Evolutionary conservation across 2,329 filamentous ascomycete genomes (phyloP).

Genomic region (Mycosphaerelloides madeirae): DNA sequence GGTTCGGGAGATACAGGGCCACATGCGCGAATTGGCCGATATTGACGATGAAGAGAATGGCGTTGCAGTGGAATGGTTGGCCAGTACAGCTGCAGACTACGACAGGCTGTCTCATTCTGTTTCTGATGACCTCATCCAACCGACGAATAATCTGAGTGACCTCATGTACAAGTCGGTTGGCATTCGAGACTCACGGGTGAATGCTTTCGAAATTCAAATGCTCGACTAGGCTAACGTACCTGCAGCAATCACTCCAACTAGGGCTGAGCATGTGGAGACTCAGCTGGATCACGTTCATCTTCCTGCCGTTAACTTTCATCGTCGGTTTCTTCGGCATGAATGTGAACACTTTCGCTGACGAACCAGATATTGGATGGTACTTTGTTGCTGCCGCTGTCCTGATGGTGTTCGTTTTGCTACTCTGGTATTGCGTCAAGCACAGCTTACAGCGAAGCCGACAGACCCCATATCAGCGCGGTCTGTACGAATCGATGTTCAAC

Average conservation of each 20-base stretch:
- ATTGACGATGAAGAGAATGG: conserved; percentile 24
- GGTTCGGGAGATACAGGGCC: conserved; percentile 42
- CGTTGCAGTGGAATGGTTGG: conserved; percentile 38
- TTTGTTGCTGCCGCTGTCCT: conserved; percentile 46
- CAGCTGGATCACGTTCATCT: conserved; percentile 69
- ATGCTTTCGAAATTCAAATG: too few relatives aligned
- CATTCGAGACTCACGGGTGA: conserved; percentile 45
- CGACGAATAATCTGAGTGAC: conserved; percentile 47
- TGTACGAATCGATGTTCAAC: conserved; percentile 49
- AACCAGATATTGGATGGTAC: conserved; percentile 47
- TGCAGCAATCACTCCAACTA: conserved; percentile 42
- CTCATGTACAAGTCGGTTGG: conserved; percentile 51
- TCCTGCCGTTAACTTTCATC: conserved; percentile 56
- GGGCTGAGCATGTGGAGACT: conserved; percentile 52
- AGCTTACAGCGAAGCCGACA: conserved; percentile 39
- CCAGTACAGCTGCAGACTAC: conserved; percentile 38
- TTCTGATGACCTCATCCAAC: conserved; percentile 48
- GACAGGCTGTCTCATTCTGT: conserved; percentile 46
- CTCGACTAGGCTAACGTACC: too few relatives aligned
- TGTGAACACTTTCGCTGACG: conserved; percentile 41
- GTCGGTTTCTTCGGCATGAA: conserved; percentile 51
- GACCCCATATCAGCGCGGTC: conserved; percentile 44
- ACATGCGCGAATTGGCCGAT: conserved; percentile 40
- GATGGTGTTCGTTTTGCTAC: conserved; percentile 42
- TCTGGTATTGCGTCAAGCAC: conserved; percentile 49